phyloP scores from a whole-genome alignment of 768 basidiomycete genomes.

The Tulasnella sp. region DNA sequence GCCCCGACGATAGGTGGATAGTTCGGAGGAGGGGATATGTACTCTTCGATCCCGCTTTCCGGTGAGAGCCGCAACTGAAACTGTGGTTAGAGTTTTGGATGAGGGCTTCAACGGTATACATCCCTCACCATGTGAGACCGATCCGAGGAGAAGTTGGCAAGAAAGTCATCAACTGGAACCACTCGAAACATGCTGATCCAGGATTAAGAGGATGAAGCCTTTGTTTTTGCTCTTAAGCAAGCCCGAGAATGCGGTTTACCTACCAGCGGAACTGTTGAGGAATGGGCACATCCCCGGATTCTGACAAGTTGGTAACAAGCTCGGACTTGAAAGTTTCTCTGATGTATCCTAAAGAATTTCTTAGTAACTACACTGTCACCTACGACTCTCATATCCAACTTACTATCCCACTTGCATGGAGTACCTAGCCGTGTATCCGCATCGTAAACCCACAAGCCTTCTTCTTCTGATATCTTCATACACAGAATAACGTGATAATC shows the following conservation, averaged over 20 bases:
- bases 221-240: background rate
- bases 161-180: slow-evolving; percentile 49
- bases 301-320: background rate
- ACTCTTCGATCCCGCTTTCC: slow-evolving; percentile 34
- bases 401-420: slow-evolving; percentile 48
- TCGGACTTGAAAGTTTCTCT: background rate
- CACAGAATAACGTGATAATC: slow-evolving; percentile 69
- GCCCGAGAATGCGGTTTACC: background rate
- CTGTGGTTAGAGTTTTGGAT: background rate
- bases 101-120: background rate
- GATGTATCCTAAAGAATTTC: background rate
- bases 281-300: background rate
- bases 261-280: slow-evolving; percentile 9
- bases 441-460: slow-evolving; percentile 61
- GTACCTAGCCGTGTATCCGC: slow-evolving; percentile 54
- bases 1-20: slow-evolving; percentile 52
- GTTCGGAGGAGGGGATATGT: slow-evolving; percentile 48
- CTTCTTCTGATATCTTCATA: background rate
- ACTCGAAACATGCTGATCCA: slow-evolving; percentile 58
- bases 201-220: background rate
- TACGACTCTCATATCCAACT: slow-evolving; percentile 36
- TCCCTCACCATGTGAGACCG: slow-evolving; percentile 65
- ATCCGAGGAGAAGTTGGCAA: slow-evolving; percentile 67
- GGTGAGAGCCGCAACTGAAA: background rate
- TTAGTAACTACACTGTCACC: slow-evolving; percentile 10